Evolutionary conservation across 768 basidiomycete genomes (phyloP).

Genomic region (Tricholoma bakamatsutake): DNA sequence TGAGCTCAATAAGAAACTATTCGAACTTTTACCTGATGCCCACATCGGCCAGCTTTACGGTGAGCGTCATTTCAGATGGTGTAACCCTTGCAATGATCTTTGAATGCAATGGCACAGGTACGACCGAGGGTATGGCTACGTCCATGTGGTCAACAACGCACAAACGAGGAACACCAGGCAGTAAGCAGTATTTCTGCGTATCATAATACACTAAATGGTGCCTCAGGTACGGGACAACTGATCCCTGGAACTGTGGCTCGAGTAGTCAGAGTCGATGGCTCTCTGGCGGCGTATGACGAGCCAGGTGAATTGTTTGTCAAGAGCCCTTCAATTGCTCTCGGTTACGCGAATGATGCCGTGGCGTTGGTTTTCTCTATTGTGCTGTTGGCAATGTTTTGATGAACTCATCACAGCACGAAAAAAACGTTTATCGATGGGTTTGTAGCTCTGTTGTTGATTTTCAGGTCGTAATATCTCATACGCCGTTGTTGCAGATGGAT

Average conservation of each 20-base stretch:
- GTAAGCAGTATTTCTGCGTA: slow-evolving; percentile 19
- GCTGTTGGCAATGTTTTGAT: neutral
- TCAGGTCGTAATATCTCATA: slow-evolving; percentile 2
- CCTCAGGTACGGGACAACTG: slow-evolving; percentile 43
- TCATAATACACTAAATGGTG: neutral
- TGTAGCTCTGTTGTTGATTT: slow-evolving; percentile 7
- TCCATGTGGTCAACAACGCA: slow-evolving; percentile 41
- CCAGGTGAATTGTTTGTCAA: slow-evolving; percentile 54
- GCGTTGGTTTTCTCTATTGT: slow-evolving; percentile 42
- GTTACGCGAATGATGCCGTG: slow-evolving; percentile 52
- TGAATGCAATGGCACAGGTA: slow-evolving; percentile 33
- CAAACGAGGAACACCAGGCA: slow-evolving; percentile 48
- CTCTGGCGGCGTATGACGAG: slow-evolving; percentile 48
- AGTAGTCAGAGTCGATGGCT: slow-evolving; percentile 53
- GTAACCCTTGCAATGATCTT: neutral
- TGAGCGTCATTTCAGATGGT: slow-evolving; percentile 9
- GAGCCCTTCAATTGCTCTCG: slow-evolving; percentile 47
- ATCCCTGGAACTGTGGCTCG: slow-evolving; percentile 51
- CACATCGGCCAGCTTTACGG: slow-evolving; percentile 58
- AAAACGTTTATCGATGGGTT: slow-evolving; percentile 68
- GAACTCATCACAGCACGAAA: slow-evolving; percentile 41
- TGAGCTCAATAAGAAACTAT: slow-evolving; percentile 45
- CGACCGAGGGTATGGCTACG: slow-evolving; percentile 60
- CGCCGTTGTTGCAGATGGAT: slow-evolving; percentile 45
- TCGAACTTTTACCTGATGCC: slow-evolving; percentile 43